A percentile compares a stretch with the other conserved stretches of the same genome.
Conservation (phyloP, 331 rosid species). For the Ulmus americana region DNA sequence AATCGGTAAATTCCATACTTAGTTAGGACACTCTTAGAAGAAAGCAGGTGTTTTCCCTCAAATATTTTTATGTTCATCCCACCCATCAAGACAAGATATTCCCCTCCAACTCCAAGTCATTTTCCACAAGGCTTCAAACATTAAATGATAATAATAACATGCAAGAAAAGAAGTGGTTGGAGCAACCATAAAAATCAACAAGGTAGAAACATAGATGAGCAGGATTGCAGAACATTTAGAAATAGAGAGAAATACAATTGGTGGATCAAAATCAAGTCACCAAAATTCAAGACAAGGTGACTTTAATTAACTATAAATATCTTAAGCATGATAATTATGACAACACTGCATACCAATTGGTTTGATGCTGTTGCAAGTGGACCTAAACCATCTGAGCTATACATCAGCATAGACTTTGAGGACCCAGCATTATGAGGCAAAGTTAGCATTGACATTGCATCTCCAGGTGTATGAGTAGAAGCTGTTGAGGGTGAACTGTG, state of each 20-base stretch:
- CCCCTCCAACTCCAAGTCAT: neutral
- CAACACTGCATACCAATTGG: conserved; percentile 43
- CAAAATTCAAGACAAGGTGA: neutral
- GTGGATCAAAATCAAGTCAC: neutral
- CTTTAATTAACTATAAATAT: neutral
- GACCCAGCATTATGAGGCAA: conserved; percentile 45
- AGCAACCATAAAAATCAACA: neutral
- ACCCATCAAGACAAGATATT: neutral
- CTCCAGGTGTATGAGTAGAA: conserved; percentile 52
- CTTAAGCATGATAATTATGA: neutral
- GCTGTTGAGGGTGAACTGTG: conserved; percentile 55
- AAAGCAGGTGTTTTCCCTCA: neutral
- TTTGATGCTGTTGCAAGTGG: conserved; percentile 46
- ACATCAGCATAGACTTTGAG: conserved; percentile 43
- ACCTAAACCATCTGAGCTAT: conserved; percentile 44
- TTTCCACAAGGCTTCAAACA: neutral
- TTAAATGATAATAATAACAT: neutral
- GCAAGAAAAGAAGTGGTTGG: neutral
- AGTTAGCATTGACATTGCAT: conserved; percentile 38
- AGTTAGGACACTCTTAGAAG: neutral
- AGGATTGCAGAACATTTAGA: neutral
- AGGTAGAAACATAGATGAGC: neutral
- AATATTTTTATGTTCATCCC: neutral
- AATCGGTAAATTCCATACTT: neutral
- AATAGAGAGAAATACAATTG: neutral